Percentiles rank a stretch among this genome's conserved stretches.
Conservation (phyloP, 306 rosid species). For the Boehmeria nivea region DNA sequence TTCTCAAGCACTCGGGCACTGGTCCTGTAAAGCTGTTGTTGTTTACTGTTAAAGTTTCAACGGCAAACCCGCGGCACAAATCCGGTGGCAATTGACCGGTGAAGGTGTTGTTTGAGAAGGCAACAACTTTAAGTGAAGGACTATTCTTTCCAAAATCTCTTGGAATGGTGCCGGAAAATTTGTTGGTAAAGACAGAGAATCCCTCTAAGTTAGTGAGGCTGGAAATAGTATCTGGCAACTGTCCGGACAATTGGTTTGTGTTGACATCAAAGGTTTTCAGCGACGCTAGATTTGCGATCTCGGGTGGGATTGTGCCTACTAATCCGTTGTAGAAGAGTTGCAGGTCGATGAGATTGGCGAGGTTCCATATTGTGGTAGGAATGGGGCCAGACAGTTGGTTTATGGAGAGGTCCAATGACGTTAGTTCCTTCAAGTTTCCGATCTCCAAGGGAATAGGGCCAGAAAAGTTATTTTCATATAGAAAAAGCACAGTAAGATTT, state of each 20-base stretch:
- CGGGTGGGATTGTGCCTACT: slow-evolving; percentile 42
- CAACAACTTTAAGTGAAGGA: slow-evolving; percentile 24
- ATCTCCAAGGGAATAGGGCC: slow-evolving; percentile 17
- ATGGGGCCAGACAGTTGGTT: slow-evolving; percentile 11
- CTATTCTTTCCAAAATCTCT: slow-evolving; percentile 46
- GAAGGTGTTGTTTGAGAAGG: slow-evolving; percentile 46
- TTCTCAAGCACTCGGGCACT: slow-evolving; percentile 50
- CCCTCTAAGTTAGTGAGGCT: slow-evolving; percentile 9
- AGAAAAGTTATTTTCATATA: slow-evolving; percentile 21
- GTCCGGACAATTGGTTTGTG: slow-evolving; percentile 37
- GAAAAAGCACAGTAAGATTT: slow-evolving; percentile 15
- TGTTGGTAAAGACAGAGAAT: slow-evolving; percentile 45
- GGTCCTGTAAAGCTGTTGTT: slow-evolving; percentile 34
- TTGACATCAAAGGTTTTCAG: slow-evolving; percentile 37
- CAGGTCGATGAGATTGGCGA: slow-evolving; percentile 16
- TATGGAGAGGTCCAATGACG: background rate
- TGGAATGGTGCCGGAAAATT: slow-evolving; percentile 46
- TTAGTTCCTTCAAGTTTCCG: slow-evolving; percentile 6
- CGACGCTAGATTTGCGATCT: slow-evolving; percentile 40
- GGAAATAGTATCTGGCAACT: slow-evolving; percentile 31
- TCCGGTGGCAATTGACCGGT: slow-evolving; percentile 52
- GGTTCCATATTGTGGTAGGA: background rate
- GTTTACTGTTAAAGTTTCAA: slow-evolving; percentile 19
- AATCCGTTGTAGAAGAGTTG: slow-evolving; percentile 39
- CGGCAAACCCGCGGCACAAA: slow-evolving; percentile 33